phyloP scores from a whole-genome alignment of 1,284 basidiomycete genomes.

The Leccinum pseudoinsigne region DNA sequence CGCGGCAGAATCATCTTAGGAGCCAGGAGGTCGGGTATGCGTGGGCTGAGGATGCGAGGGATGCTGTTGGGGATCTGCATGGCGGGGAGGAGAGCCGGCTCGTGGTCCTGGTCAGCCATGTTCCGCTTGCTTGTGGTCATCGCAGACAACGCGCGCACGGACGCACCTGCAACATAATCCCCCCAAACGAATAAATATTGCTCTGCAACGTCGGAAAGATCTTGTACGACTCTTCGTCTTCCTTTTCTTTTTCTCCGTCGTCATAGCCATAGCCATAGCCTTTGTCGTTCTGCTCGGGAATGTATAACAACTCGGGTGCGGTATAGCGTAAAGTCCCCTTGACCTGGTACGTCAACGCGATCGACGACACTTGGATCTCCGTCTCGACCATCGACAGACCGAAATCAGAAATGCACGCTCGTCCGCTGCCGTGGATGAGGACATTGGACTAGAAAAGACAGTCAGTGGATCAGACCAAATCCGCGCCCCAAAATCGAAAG shows the following conservation, averaged over 20 bases:
- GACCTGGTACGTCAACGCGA: constrained; percentile 17
- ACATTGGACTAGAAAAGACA: constrained; percentile 20
- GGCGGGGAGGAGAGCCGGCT: constrained; percentile 50
- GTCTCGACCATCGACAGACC: constrained; percentile 19
- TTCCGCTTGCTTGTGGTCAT: neutral
- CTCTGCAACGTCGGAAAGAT: constrained; percentile 22
- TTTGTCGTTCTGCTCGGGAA: neutral
- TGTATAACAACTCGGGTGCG: constrained; percentile 20
- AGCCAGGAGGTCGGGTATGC: constrained; percentile 53
- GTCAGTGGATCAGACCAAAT: neutral
- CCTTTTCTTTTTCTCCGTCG: neutral
- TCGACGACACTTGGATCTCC: constrained; percentile 11
- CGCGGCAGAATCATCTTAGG: constrained; percentile 55
- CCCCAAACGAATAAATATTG: constrained; percentile 27
- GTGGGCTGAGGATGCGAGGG: constrained; percentile 64
- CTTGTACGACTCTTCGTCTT: neutral
- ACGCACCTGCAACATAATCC: constrained; percentile 27
- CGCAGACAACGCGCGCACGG: neutral
- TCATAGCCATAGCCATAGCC: neutral
- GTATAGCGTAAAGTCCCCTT: constrained; percentile 25
- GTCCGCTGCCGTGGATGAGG: constrained; percentile 19
- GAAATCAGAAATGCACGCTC: constrained; percentile 27
- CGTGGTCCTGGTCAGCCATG: constrained; percentile 56
- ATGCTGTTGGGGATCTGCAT: constrained; percentile 60
- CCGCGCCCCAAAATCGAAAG: neutral